Evolutionary conservation across 768 basidiomycete species (phyloP).

Genomic region (Auricularia sp.): DNA sequence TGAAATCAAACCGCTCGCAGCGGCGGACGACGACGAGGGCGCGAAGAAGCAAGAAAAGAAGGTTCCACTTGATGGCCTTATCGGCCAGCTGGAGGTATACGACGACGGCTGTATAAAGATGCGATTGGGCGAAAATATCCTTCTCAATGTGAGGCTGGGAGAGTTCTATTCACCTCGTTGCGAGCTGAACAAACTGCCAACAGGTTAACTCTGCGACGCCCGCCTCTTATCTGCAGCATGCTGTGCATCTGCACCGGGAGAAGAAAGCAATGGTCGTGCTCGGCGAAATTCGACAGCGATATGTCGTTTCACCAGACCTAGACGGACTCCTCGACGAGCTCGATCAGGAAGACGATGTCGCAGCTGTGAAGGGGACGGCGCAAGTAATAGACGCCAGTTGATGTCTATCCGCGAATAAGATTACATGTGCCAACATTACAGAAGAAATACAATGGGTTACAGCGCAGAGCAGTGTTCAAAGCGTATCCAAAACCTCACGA

Average conservation of each 20-base stretch:
- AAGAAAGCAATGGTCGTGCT: constrained; percentile 56
- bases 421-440: background rate
- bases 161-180: background rate
- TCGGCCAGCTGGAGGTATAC: constrained; percentile 80
- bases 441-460: background rate
- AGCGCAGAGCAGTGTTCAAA: background rate
- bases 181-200: background rate
- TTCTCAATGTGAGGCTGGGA: constrained; percentile 57
- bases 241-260: constrained; percentile 56
- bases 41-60: constrained; percentile 20
- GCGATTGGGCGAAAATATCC: constrained; percentile 66
- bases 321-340: constrained; percentile 61
- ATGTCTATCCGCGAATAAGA: background rate
- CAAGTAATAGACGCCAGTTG: background rate
- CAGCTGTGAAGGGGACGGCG: background rate
- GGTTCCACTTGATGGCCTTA: constrained; percentile 55
- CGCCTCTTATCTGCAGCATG: constrained; percentile 82
- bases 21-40: constrained; percentile 17
- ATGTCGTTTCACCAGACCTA: constrained; percentile 75
- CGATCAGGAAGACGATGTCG: constrained; percentile 22
- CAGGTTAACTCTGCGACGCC: constrained; percentile 77
- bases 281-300: constrained; percentile 81
- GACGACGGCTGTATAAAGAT: constrained; percentile 80
- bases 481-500: background rate
- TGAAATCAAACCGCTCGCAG: constrained; percentile 40